phyloP scores from a whole-genome alignment of 768 basidiomycete species.

The Boletus rubescentipes region DNA sequence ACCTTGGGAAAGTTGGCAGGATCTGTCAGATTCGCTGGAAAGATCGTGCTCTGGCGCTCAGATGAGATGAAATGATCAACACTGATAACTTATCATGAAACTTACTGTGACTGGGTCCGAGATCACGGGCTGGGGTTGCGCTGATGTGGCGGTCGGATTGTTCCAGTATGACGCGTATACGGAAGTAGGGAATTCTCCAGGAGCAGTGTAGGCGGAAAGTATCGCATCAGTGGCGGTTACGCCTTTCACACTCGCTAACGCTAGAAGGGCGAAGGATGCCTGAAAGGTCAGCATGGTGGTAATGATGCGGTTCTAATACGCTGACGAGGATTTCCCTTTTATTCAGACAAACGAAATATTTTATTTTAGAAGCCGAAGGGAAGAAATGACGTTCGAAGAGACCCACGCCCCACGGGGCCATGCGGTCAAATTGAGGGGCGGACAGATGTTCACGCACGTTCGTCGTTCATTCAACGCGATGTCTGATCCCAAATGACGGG shows the following conservation, averaged over 20 bases:
- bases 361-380: not conserved
- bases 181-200: slow-evolving; percentile 63
- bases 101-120: slow-evolving; percentile 64
- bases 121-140: slow-evolving; percentile 69
- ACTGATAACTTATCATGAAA: slow-evolving; percentile 7
- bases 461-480: not conserved
- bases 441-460: slow-evolving; percentile 11
- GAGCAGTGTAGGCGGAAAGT: slow-evolving; percentile 50
- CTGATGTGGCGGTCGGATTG: slow-evolving; percentile 63
- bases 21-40: slow-evolving; percentile 57
- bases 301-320: not conserved
- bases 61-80: not conserved
- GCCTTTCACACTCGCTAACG: not conserved
- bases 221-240: slow-evolving; percentile 12
- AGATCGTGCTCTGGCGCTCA: slow-evolving; percentile 47
- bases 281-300: slow-evolving; percentile 16
- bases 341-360: too few species aligned
- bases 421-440: not conserved
- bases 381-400: not conserved
- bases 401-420: not conserved
- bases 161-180: slow-evolving; percentile 65
- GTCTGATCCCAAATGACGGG: not conserved
- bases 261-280: slow-evolving; percentile 13
- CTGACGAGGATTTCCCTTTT: slow-evolving; percentile 1
- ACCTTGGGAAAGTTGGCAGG: slow-evolving; percentile 57